Percentiles rank a stretch among this genome's conserved stretches.
phyloP scores from a whole-genome alignment of 148 eudicot species.

The Heliosperma pusillum region DNA sequence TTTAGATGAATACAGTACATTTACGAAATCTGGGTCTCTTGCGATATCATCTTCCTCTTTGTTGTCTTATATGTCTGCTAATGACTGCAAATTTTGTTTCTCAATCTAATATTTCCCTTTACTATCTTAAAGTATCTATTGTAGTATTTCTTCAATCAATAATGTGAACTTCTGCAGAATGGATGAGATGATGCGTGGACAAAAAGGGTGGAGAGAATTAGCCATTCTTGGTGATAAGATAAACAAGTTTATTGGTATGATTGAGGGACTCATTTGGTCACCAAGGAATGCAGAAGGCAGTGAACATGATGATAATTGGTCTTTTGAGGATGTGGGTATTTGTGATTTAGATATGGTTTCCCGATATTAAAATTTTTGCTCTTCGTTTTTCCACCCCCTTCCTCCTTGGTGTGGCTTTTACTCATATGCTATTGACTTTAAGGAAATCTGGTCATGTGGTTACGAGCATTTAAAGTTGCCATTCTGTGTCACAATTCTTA shows the following conservation, averaged over 20 bases:
- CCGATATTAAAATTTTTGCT: background rate
- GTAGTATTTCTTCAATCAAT: background rate
- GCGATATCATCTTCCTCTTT: background rate
- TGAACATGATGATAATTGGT: slow-evolving; percentile 80
- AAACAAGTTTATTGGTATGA: slow-evolving; percentile 91
- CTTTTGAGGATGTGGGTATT: slow-evolving; percentile 76
- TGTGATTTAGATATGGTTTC: background rate
- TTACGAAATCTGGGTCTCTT: background rate
- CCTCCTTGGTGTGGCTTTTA: background rate
- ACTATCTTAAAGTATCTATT: background rate
- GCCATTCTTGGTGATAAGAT: slow-evolving; percentile 91
- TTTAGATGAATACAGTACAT: background rate
- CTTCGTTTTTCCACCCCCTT: background rate
- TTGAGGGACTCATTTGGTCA: slow-evolving; percentile 98
- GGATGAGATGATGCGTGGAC: slow-evolving; percentile 99
- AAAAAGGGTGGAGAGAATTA: slow-evolving; percentile 98
- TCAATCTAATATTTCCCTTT: background rate
- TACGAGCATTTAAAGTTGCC: background rate
- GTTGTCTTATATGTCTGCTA: background rate
- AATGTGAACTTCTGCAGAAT: slow-evolving; percentile 55
- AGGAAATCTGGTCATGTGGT: background rate
- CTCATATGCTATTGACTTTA: background rate
- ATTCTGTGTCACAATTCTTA: background rate
- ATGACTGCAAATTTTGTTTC: background rate
- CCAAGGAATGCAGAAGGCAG: slow-evolving; percentile 71